A percentile compares a stretch with the other conserved stretches of the same genome.
Evolutionary conservation across 345 rosid species (phyloP).

Genomic region (Lagerstroemia speciosa): DNA sequence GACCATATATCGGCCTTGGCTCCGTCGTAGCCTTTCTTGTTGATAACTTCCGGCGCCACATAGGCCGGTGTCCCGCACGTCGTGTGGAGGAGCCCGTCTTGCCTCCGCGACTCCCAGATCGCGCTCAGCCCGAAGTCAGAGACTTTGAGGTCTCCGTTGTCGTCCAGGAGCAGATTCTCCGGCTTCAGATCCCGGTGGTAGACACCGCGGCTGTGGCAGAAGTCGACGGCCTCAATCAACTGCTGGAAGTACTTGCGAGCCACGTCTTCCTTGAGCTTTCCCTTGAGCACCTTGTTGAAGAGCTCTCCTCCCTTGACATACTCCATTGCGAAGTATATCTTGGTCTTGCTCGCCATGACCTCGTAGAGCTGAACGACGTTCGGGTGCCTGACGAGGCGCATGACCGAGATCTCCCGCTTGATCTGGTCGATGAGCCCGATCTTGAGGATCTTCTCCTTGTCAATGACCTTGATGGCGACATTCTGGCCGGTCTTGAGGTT

Average conservation of each 20-base stretch:
- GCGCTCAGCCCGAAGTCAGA: conserved; percentile 80
- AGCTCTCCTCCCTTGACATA: conserved; percentile 75
- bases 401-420: conserved; percentile 76
- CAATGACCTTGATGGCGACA: conserved; percentile 67
- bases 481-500: conserved; percentile 48
- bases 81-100: conserved; percentile 78
- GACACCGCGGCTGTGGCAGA: conserved; percentile 79
- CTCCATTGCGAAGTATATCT: conserved; percentile 79
- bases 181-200: conserved; percentile 88
- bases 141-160: conserved; percentile 54
- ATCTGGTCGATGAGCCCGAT: conserved; percentile 71
- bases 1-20: conserved; percentile 86
- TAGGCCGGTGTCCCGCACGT: conserved; percentile 93
- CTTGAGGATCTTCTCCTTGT: conserved; percentile 53
- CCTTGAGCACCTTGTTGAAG: conserved; percentile 58
- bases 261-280: conserved; percentile 59
- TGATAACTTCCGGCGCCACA: conserved; percentile 76
- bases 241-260: conserved; percentile 75
- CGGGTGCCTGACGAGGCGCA: too few species aligned
- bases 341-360: conserved; percentile 80
- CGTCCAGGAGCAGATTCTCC: conserved; percentile 75
- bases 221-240: conserved; percentile 61
- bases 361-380: conserved; percentile 68
- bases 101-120: conserved; percentile 37
- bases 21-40: conserved; percentile 73